Evolutionary conservation across 345 rosid genomes (phyloP), one percentile per base, ranked within the genome.

Genomic region (Pseudoturritis turrita): DNA sequence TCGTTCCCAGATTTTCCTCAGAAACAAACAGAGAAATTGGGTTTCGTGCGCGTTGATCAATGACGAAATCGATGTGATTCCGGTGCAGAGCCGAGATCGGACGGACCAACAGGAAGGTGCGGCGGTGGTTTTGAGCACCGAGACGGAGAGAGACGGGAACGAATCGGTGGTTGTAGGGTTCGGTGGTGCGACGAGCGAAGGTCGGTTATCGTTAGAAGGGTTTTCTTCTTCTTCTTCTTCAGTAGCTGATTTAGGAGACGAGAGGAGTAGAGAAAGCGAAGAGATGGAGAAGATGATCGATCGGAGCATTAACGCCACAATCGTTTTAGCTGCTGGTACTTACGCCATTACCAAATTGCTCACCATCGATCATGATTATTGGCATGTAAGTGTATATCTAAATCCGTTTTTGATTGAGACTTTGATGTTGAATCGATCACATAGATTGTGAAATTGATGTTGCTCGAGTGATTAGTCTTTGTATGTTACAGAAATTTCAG

Each of bases 321-420:
- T 95, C 44, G 99, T 87, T 77, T 73, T 95, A 54, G 92, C 88
- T 66, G 92, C 92, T 49, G 91, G 97, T 79, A 73, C 88, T 82
- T 91, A 51, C 72, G 97, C 92, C 68, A 72, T 91, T 26, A 81
- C 96, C 77, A 95, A 86, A 83, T 76, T 95, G 86, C 89, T 95
- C 58, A 91, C 97, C 29, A 89, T 95, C 44, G 93, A 95, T 76
- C 89, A 80, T 18, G 88, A 91, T 80, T 91, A 86, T 67, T 95
- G 99, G 99, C 99, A 91, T 9, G 99, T 86, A 80, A 68, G 79
- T n/a, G n/a, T 69, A n/a, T 33, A 3, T 33, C 10, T 33, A 4
- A 29, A 29, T 29, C 33, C 7, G 7, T 29, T 3, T 25, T 1
- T 5, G 33, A 29, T 29, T 29, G 33, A 5, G 33, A n/a, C 1